phyloP scores from a whole-genome alignment of 495 filamentous ascomycete species.

The Aspergillus egyptiacus region DNA sequence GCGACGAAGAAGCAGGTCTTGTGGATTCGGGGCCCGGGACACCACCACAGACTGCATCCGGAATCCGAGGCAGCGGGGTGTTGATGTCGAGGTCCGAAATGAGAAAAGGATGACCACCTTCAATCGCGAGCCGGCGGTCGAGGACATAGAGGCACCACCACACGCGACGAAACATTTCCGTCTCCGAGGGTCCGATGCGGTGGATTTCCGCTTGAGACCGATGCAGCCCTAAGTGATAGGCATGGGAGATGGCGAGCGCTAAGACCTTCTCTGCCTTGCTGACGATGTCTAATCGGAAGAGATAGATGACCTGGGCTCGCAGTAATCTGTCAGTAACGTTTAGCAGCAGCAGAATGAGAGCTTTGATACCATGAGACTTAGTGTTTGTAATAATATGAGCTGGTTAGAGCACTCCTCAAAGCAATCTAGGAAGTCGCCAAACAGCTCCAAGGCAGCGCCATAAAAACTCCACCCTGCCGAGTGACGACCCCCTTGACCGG shows the following conservation, averaged over 20 bases:
- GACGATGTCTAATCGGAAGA: slow-evolving; percentile 26
- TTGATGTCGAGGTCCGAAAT: slow-evolving; percentile 27
- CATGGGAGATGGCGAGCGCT: slow-evolving; percentile 23
- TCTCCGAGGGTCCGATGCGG: slow-evolving; percentile 12
- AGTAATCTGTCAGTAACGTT: not conserved
- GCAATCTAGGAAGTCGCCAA: slow-evolving; percentile 20
- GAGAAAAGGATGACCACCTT: slow-evolving; percentile 25
- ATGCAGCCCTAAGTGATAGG: slow-evolving; percentile 25
- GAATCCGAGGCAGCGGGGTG: slow-evolving; percentile 17
- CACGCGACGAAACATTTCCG: slow-evolving; percentile 19
- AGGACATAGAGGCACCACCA: slow-evolving; percentile 28
- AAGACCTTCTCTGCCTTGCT: slow-evolving; percentile 26
- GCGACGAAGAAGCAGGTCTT: too few species aligned
- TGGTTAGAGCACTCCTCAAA: slow-evolving; percentile 20
- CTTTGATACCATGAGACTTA: slow-evolving; percentile 22
- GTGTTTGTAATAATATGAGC: slow-evolving; percentile 22
- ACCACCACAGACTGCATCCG: too few species aligned
- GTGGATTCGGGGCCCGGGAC: too few species aligned
- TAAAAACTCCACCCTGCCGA: slow-evolving; percentile 29
- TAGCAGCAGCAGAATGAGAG: not conserved
- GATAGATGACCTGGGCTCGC: slow-evolving; percentile 19
- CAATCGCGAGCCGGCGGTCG: slow-evolving; percentile 23
- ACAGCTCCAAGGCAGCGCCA: slow-evolving; percentile 20
- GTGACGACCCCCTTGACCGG: slow-evolving; percentile 14
- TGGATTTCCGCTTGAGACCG: slow-evolving; percentile 14